phyloP scores from a whole-genome alignment of 176 grass and related monocot species.

The Chloris gayana region DNA sequence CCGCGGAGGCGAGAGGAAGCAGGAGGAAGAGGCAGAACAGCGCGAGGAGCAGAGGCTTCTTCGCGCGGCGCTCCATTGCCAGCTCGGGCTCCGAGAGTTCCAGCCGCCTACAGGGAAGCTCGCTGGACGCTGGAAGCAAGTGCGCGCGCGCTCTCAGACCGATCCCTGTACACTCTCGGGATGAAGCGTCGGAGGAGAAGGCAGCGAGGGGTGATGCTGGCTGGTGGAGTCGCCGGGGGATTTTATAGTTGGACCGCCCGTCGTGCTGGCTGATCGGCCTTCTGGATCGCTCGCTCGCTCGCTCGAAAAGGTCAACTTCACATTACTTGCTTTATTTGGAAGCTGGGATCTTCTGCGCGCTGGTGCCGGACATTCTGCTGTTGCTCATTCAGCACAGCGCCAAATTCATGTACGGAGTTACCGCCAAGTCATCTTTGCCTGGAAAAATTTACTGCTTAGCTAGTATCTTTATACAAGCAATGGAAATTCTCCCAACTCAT shows the following conservation, averaged over 20 bases:
- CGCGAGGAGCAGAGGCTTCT: constrained; percentile 20
- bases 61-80: constrained; percentile 36
- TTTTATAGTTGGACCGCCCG: constrained; percentile 37
- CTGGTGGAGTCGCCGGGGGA: background rate
- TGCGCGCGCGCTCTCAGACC: background rate
- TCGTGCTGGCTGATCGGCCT: background rate
- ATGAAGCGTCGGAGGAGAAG: background rate
- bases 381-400: too few relatives aligned
- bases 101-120: background rate
- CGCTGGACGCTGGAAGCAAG: background rate
- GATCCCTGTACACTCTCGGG: background rate
- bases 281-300: background rate
- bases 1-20: constrained; percentile 28
- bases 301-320: constrained; percentile 27
- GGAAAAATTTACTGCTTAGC: too few relatives aligned
- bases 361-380: background rate
- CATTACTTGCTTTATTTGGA: background rate
- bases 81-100: background rate
- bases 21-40: constrained; percentile 34
- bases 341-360: background rate
- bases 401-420: too few relatives aligned
- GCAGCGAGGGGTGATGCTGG: background rate
- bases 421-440: too few relatives aligned
- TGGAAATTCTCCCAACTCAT: too few relatives aligned
- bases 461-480: too few relatives aligned